These are phyloP conservation scores for Ganoderma lucidum DNA, from an alignment of 1,284 basidiomycete genomes.

Conservation along the genomic window DNA sequence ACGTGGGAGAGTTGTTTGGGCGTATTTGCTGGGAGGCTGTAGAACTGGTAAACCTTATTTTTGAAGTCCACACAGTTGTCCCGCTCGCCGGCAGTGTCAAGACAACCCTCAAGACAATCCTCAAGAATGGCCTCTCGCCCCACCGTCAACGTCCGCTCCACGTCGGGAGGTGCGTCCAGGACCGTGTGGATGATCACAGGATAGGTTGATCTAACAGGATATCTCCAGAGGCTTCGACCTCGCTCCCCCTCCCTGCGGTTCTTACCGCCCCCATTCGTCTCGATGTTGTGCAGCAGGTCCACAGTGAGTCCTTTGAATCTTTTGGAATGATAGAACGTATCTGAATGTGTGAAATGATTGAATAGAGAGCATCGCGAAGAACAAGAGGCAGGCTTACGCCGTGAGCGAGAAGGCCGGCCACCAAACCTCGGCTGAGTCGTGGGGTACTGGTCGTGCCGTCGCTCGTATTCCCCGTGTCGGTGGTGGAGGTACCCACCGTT, in stretches of 20 bases:
- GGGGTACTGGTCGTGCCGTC: conserved; percentile 99
- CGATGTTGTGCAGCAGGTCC: conserved; percentile 97
- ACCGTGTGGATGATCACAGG: background rate
- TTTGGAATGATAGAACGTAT: background rate
- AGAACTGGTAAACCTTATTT: conserved; percentile 44
- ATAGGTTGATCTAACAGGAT: conserved; percentile 18
- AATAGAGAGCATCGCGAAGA: conserved; percentile 97
- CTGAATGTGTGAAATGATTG: background rate
- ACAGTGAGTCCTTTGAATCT: conserved; percentile 77
- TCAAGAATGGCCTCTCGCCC: conserved; percentile 87
- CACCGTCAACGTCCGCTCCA: conserved; percentile 84
- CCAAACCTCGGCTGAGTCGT: conserved; percentile 98
- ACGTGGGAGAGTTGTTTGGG: conserved; percentile 27
- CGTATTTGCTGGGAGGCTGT: conserved; percentile 31
- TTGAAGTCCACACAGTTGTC: conserved; percentile 37
- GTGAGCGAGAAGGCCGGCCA: conserved; percentile 98
- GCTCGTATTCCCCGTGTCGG: conserved; percentile 99
- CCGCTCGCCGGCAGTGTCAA: conserved; percentile 38
- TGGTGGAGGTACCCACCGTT: conserved; percentile 98
- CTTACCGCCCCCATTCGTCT: conserved; percentile 98
- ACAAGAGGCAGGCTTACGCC: conserved; percentile 97
- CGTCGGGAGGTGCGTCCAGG: conserved; percentile 68
- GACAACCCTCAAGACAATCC: conserved; percentile 41
- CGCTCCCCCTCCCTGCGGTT: conserved; percentile 95
- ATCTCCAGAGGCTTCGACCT: conserved; percentile 80